Evolutionary conservation across 805 yeast genomes (phyloP), one percentile per base, ranked within the genome.

Genomic region (Jamesozyma spencerorum): DNA sequence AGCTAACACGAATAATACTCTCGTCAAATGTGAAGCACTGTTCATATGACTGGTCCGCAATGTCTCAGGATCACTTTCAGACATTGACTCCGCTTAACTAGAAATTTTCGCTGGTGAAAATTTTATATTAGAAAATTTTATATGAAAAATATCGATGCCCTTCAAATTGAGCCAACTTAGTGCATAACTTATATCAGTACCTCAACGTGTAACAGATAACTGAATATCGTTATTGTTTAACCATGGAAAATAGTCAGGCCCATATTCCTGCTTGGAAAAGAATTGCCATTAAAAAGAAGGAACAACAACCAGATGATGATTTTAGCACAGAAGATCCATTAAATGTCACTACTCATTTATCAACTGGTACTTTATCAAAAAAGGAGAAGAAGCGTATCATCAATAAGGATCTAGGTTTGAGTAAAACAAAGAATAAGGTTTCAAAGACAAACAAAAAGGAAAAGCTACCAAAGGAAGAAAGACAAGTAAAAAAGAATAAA

Each of bases 261-360:
- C 61, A 60, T 41, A 40, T 62, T 18, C 66, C 66, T 7, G 66
- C 66, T 8, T 62, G 66, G 66, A 60, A 60, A 38, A 52, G 57
- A 37, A 55, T 56, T 41, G 53, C 53, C 31, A 52, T 50, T 31
- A 43, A 44, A 37, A 46, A 50, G 35, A 28, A 42, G 19, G 39
- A 35, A 1, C 33, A 38, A 3, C 41, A 40, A 7, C 15, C 24
- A 7, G 43, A 38, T 5, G 48, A 48, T 22, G 46, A 43, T 19
- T 27, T 38, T 18, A 31, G 26, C 34, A 36, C 37, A 2, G 57
- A 54, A 17, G 63, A 61, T 37, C 62, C 66, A 11, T 47, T 60
- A 15, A 60, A 59, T 41, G 60, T 62, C 15, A 58, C 64, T 0
- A 62, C 64, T 2, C 66, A 62, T 51, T 43, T 62, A 29, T 56